Conservation (phyloP, 495 filamentous ascomycete genomes). For the Aspergillus funiculosus region DNA sequence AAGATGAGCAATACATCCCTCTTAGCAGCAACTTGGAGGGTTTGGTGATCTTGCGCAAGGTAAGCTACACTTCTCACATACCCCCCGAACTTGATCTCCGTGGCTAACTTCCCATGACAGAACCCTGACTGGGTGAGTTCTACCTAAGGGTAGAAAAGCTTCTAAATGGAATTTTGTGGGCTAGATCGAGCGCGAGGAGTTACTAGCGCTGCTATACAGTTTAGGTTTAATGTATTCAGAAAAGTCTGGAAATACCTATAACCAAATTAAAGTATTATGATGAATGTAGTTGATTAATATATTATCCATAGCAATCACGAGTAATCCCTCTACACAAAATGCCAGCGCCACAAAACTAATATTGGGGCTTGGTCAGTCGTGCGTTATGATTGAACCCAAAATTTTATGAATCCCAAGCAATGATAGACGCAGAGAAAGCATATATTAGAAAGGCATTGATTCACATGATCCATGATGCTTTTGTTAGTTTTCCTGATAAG, state of each 20-base stretch:
- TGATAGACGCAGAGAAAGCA: too few species aligned
- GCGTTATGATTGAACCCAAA: too few species aligned
- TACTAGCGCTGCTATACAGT: constrained; percentile 23
- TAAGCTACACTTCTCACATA: constrained; percentile 35
- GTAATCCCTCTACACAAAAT: too few species aligned
- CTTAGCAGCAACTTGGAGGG: constrained; percentile 89
- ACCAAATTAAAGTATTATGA: too few species aligned
- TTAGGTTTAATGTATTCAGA: constrained; percentile 40
- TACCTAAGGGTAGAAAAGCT: constrained; percentile 27
- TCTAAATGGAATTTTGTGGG: constrained; percentile 19
- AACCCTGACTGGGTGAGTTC: constrained; percentile 51
- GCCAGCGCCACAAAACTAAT: too few species aligned
- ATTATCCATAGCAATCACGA: too few species aligned
- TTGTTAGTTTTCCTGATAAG: neutral
- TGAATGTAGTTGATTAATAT: too few species aligned
- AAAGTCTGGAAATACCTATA: constrained; percentile 27
- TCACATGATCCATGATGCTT: neutral
- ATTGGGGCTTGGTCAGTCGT: too few species aligned
- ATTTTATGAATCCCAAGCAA: too few species aligned
- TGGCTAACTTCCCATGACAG: constrained; percentile 19
- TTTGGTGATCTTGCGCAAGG: constrained; percentile 93
- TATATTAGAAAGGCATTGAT: too few species aligned
- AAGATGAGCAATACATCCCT: constrained; percentile 95
- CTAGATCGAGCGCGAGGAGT: constrained; percentile 17
- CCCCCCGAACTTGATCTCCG: neutral